These are phyloP conservation scores for Mycena amicta DNA, from an alignment of 768 basidiomycete species.

Conservation along the genomic window DNA sequence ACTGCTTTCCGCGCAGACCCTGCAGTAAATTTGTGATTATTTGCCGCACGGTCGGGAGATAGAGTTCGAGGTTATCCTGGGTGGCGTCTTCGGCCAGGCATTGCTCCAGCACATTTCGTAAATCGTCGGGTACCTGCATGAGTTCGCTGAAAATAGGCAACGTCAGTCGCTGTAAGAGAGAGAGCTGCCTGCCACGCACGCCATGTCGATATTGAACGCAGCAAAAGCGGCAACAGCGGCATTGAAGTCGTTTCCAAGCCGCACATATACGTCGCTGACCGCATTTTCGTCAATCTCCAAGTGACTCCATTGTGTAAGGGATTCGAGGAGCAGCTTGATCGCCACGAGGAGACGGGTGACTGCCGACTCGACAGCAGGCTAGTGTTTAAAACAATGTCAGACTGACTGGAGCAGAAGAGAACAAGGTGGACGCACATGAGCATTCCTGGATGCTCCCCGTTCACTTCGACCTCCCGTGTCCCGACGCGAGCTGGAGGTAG, in stretches of 20 bases:
- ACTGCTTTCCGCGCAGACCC: constrained; percentile 91
- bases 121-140: constrained; percentile 82
- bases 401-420: constrained; percentile 11
- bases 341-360: constrained; percentile 92
- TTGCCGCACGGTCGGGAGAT: constrained; percentile 86
- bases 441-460: constrained; percentile 41
- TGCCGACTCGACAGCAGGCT: constrained; percentile 87
- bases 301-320: constrained; percentile 83
- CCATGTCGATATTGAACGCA: constrained; percentile 85
- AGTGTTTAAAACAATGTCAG: constrained; percentile 6
- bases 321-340: constrained; percentile 92
- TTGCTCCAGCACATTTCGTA: constrained; percentile 86
- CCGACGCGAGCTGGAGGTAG: constrained; percentile 45
- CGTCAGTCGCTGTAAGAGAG: constrained; percentile 3
- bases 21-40: constrained; percentile 94
- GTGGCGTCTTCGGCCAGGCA: constrained; percentile 91
- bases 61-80: constrained; percentile 80
- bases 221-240: constrained; percentile 88
- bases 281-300: constrained; percentile 69
- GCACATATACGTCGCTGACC: constrained; percentile 97
- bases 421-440: constrained; percentile 34
- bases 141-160: constrained; percentile 65
- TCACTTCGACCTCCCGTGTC: constrained; percentile 52
- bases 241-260: constrained; percentile 97
- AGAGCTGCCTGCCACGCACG: constrained; percentile 55